These are phyloP conservation scores for Physcomitrellopsis africana DNA, from an alignment of 225 moss, liverwort and hornwort species.

Conservation along the genomic window DNA sequence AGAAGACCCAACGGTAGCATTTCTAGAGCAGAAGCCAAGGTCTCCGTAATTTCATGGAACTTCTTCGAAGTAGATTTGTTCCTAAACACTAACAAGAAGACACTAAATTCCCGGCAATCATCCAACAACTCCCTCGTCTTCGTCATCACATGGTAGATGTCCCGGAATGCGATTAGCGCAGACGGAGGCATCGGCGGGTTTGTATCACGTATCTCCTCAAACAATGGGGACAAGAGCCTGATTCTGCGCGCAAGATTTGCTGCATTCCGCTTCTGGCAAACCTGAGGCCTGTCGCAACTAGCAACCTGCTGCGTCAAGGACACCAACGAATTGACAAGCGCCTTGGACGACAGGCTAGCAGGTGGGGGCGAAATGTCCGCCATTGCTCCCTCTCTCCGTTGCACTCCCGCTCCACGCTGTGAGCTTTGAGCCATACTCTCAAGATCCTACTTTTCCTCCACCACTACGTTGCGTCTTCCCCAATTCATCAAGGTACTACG, in stretches of 20 bases:
- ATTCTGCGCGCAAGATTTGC: constrained; percentile 60
- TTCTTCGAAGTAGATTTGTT: constrained; percentile 37
- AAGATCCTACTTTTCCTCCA: constrained; percentile 19
- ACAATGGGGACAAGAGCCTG: constrained; percentile 62
- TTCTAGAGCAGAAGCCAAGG: constrained; percentile 44
- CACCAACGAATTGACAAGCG: constrained; percentile 50
- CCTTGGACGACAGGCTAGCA: constrained; percentile 36
- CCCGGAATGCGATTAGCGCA: constrained; percentile 69
- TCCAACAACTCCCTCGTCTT: constrained; percentile 54
- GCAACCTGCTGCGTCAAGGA: constrained; percentile 55
- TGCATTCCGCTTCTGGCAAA: constrained; percentile 67
- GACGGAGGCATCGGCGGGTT: constrained; percentile 70
- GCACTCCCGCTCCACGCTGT: constrained; percentile 23
- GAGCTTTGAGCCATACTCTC: constrained; percentile 46
- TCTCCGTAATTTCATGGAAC: constrained; percentile 45
- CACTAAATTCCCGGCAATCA: constrained; percentile 51
- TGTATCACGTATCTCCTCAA: constrained; percentile 69
- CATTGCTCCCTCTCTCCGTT: constrained; percentile 42
- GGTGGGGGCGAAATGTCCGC: constrained; percentile 55
- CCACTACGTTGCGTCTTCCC: too few relatives aligned
- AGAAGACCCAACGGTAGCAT: constrained; percentile 56
- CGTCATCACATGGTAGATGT: constrained; percentile 57
- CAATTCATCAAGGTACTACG: constrained; percentile 35
- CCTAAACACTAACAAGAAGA: constrained; percentile 45
- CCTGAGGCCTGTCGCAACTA: constrained; percentile 46